Base-by-base conservation (phyloP, 2,329 filamentous ascomycete genomes). In the Aspergillus quadricinctus region DNA sequence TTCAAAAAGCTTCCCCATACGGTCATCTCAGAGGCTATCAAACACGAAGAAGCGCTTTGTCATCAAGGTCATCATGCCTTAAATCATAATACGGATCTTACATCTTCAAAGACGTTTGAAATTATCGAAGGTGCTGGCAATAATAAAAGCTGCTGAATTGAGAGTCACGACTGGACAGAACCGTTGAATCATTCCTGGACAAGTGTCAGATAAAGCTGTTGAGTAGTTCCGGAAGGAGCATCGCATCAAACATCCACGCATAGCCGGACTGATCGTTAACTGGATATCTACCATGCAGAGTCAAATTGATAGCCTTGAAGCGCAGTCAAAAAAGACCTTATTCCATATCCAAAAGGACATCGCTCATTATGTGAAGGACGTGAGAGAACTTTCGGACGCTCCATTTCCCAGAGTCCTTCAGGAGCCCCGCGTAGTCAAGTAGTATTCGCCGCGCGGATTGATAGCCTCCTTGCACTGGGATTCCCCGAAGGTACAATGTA, bases 301-400 rank as follows among this genome's bases (percentile, higher is more conserved):
- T 37, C 31, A 14, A 17, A 17, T 43, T n/a, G 21, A 23, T 50
- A 3, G 10, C 23, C 31, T 6, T 17, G 4, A 41, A n/a, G 14
- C 23, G 17, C 11, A 35, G 25, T n/a, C 29, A 8, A 48, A 5
- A 5, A 29, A 23, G 41, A 2, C 8, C 21, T 71, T 57, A 71
- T 46, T 73, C 70, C 41, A 70, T 65, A 45, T 73, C 70, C 69
- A 73, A 69, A 29, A 74, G 59, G 9, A 72, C 71, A 69, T 82
- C 80, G 62, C 79, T 81, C 80, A 83, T 82, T 28, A 81, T 82
- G 60, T 81, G 78, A 50, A 82, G 64, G 51, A 82, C 79, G 60
- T 80, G 76, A 3, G 75, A 78, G 60, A 81, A 79, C 2, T 79
- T 80, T 54, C 76, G 71, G 46, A 77, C 75, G 59, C 77, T 79